Percentiles rank a stretch among this genome's conserved stretches.
phyloP scores from a whole-genome alignment of 2,329 filamentous ascomycete genomes.

The Colletotrichum sp. region DNA sequence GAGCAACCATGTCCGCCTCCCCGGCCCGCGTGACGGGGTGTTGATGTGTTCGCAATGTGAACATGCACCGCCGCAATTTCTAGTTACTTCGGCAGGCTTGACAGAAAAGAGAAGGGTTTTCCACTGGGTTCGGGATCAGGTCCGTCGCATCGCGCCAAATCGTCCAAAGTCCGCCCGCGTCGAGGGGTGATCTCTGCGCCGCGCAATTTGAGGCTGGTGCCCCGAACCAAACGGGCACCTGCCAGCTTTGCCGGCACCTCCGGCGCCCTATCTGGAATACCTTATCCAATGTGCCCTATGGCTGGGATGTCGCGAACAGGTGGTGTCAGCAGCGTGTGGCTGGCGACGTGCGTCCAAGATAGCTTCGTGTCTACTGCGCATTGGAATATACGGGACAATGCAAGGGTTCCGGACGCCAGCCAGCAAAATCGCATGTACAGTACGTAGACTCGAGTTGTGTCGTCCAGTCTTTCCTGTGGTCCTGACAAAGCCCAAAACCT shows the following conservation, averaged over 20 bases:
- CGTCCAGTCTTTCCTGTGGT: not conserved
- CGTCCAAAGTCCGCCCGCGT: not conserved
- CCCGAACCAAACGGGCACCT: not conserved
- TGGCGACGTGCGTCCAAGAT: not conserved
- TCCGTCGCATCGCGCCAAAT: not conserved
- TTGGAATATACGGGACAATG: not conserved
- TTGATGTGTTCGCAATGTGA: not conserved
- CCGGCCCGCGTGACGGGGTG: not conserved
- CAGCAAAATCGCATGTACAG: not conserved
- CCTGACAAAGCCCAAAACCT: not conserved
- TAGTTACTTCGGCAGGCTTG: not conserved
- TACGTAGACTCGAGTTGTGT: not conserved
- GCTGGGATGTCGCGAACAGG: not conserved
- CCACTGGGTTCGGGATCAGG: not conserved
- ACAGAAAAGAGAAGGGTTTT: not conserved
- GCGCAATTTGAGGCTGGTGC: constrained; percentile 2
- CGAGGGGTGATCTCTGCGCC: not conserved
- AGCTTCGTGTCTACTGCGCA: not conserved
- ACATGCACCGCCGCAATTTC: constrained; percentile 9
- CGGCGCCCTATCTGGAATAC: not conserved
- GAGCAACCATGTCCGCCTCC: constrained; percentile 13
- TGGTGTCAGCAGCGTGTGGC: not conserved
- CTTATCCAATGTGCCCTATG: not conserved
- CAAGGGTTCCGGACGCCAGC: not conserved
- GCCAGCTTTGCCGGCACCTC: not conserved